phyloP scores from a whole-genome alignment of 75 land plant species.

The Adiantum capillusveneris region DNA sequence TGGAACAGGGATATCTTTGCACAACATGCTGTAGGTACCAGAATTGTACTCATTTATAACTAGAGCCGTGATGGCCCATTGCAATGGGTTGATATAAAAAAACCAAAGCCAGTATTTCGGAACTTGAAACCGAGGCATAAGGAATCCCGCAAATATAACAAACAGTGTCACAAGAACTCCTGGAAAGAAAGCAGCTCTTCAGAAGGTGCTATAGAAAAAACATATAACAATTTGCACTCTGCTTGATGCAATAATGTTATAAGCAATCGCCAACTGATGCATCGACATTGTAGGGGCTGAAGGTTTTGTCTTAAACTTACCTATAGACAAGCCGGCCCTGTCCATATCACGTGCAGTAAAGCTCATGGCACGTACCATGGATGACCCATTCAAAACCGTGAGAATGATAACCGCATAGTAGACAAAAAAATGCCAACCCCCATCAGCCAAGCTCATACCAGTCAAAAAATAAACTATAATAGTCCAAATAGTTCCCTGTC shows the following conservation, averaged over 20 bases:
- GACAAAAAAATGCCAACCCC: conserved; percentile 29
- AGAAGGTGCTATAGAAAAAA: neutral
- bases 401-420: conserved; percentile 10
- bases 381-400: conserved; percentile 17
- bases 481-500: conserved; percentile 23
- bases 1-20: neutral
- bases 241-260: too few species aligned
- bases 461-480: conserved; percentile 21
- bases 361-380: conserved; percentile 20
- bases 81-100: conserved; percentile 23
- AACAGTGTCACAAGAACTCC: conserved; percentile 22
- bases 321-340: conserved; percentile 15
- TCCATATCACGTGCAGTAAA: conserved; percentile 13
- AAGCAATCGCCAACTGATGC: too few species aligned
- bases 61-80: conserved; percentile 22
- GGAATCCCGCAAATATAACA: conserved; percentile 27
- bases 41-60: conserved; percentile 24
- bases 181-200: too few species aligned
- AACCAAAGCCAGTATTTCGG: conserved; percentile 30
- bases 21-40: conserved; percentile 12
- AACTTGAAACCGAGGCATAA: conserved; percentile 20
- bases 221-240: too few species aligned
- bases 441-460: conserved; percentile 11
- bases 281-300: too few species aligned
- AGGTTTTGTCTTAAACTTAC: neutral